Evolutionary conservation across 805 yeast species (phyloP).

Genomic region (Starmerella floris): DNA sequence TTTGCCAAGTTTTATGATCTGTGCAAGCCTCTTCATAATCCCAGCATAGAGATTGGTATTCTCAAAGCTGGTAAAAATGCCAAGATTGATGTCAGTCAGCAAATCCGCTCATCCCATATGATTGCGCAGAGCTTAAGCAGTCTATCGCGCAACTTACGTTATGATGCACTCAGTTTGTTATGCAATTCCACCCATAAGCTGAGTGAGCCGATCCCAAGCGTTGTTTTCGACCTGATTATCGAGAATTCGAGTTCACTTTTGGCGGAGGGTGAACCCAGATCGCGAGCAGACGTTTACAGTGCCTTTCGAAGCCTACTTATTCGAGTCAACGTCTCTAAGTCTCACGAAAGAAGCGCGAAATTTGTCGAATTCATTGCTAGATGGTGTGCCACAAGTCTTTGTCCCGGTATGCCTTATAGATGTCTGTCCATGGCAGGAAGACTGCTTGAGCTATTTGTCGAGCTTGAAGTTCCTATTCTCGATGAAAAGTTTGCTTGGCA

Average conservation of each 20-base stretch:
- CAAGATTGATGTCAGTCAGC: conserved; percentile 11
- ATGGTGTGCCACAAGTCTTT: conserved; percentile 31
- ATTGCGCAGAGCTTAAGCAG: conserved; percentile 2
- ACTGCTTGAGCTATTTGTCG: conserved; percentile 35
- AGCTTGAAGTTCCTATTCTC: conserved; percentile 17
- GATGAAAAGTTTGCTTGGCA: not conserved
- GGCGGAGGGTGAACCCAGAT: conserved; percentile 54
- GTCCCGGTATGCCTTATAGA: conserved; percentile 48
- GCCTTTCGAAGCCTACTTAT: conserved; percentile 46
- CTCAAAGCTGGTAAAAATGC: conserved; percentile 16
- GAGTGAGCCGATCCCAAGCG: conserved; percentile 41
- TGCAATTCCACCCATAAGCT: conserved; percentile 45
- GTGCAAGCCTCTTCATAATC: conserved; percentile 2
- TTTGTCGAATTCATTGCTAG: conserved; percentile 35
- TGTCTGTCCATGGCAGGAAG: conserved; percentile 38
- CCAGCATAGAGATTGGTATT: conserved; percentile 10
- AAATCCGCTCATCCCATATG: conserved; percentile 3
- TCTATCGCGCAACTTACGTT: not conserved
- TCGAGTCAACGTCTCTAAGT: conserved; percentile 31
- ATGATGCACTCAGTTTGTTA: conserved; percentile 11
- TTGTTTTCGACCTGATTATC: conserved; percentile 34
- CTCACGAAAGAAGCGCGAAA: conserved; percentile 22
- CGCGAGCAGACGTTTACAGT: conserved; percentile 53
- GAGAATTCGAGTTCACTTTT: conserved; percentile 39
- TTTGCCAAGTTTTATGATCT: conserved; percentile 5